Conservation (phyloP, 805 yeast species). For the Saccharomycopsis lassenensis region DNA sequence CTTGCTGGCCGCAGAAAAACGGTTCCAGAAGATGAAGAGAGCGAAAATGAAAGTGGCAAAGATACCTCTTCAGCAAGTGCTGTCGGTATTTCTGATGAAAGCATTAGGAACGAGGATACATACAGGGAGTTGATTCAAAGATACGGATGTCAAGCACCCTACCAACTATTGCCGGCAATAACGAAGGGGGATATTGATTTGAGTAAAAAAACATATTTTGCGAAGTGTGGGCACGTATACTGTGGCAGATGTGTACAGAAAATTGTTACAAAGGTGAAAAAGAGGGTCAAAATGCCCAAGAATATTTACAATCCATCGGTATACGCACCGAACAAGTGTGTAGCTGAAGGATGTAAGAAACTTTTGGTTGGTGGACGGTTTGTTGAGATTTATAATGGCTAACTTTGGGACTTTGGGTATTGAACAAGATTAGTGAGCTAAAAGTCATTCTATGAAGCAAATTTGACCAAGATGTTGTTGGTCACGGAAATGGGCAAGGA, state of each 20-base stretch:
- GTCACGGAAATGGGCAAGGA: too few relatives aligned
- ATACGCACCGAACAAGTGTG: slow-evolving; percentile 17
- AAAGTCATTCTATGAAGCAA: too few relatives aligned
- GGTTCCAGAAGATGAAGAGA: slow-evolving; percentile 25
- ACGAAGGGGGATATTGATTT: slow-evolving; percentile 46
- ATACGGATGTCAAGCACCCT: slow-evolving; percentile 45
- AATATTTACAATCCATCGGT: slow-evolving; percentile 17
- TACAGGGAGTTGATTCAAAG: slow-evolving; percentile 7
- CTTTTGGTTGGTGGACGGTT: slow-evolving; percentile 10
- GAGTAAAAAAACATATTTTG: slow-evolving; percentile 54
- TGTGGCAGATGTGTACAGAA: slow-evolving; percentile 78
- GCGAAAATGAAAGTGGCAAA: slow-evolving; percentile 19
- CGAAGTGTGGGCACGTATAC: slow-evolving; percentile 73
- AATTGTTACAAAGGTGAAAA: slow-evolving; percentile 21
- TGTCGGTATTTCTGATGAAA: not conserved
- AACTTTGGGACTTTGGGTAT: too few relatives aligned
- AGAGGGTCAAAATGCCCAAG: slow-evolving; percentile 3
- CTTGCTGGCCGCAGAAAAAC: slow-evolving; percentile 18
- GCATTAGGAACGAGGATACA: slow-evolving; percentile 1
- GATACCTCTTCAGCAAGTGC: too few relatives aligned
- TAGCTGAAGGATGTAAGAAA: slow-evolving; percentile 12
- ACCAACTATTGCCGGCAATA: slow-evolving; percentile 42
- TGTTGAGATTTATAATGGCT: slow-evolving; percentile 16
- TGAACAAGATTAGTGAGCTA: too few relatives aligned
- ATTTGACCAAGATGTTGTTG: too few relatives aligned